Base-by-base conservation (phyloP, 768 basidiomycete species). In the Leccinum broughii region DNA sequence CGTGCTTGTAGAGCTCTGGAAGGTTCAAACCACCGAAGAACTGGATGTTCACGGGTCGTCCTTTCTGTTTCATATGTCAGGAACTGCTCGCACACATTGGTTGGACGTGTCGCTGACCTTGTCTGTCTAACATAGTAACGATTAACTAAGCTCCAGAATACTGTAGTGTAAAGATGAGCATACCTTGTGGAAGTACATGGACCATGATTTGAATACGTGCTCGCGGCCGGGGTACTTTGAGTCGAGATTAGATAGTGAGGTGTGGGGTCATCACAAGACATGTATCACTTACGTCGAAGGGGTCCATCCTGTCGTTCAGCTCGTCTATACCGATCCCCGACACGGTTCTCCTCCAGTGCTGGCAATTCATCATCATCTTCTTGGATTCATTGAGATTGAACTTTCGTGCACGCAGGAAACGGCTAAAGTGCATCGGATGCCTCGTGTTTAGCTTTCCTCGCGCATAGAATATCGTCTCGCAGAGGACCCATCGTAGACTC, bases 151-250 rank as follows among this genome's bases (percentile, higher is more conserved):
- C 11, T 7, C 53, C 51, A 37, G 24, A 26, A 7, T 1, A 13
- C 17, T 22, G 14, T 10, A 32, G 9, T n/a, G 34, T 50, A 35
- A 37, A 4, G 53, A 35, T 8, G 24, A 26, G 60, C 80, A 32
- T 54, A 84, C 88, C 77, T 90, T 90, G 72, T 92, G 89, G 65
- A 88, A 90, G 64, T 83, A 90, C 78, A 90, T 82, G 3, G 88
- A 88, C 89, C 89, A 92, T 62, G 82, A 85, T 55, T 88, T 83
- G 63, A 90, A 89, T 7, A 91, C 83, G 1, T 81, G 80, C 55
- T 84, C 80, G 49, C 89, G 83, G 63, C 85, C 87, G 1, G 87
- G 87, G 66, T 85, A 92, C 89, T 92, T 41, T 59, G 55, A 51
- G 46, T 3, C 56, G 30, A 22, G 13, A 49, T 49, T 6, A 14